Evolutionary conservation across 2,329 filamentous ascomycete species (phyloP), one percentile per base, ranked within the genome.

Genomic region (Ilyonectria destructans): DNA sequence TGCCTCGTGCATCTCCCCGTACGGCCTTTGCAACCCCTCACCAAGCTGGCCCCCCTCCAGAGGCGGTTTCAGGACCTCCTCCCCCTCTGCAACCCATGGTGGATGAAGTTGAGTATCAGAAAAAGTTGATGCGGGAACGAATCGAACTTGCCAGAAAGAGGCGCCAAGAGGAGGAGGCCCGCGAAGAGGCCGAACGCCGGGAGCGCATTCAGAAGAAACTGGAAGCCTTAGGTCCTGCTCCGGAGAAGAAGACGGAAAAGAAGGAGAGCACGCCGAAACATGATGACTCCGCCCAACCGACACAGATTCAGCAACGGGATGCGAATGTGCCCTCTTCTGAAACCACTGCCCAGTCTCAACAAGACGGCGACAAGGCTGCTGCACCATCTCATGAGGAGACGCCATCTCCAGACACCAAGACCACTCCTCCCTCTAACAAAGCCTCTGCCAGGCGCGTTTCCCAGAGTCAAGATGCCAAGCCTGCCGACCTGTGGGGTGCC

Each of bases 171-270:
- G 88, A 94, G 78, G 91, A 92, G 74, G 90, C 88, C 21, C 87
- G 85, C n/a, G 91, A 93, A 75, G 92, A 94, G 76, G 91, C 90
- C n/a, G 93, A 89, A 19, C 88, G 86, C 67, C 87, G 89, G 74
- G 92, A 93, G 76, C 88, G 93, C 26, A 90, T 95, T 68, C 88
- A 90, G 55, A 87, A 91, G 77, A 94, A 93, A 79, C 82, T 95
- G 54, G 92, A 92, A 73, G 89, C 90, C 9, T 82, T 95, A 77
- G 92, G 91, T 0, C 89, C 91, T 17, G 84, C 88, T 3, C 89
- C 89, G 3, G 89, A 91, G 71, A 86, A 86, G 67, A 89, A 88
- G 77, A 87, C 85, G 58, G 81, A 83, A 5, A 90, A 89, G 77
- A 89, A 89, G 74, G 84, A 86, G 10, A 69, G 57, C 9, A 7